Evolutionary conservation across 2,329 filamentous ascomycete genomes (phyloP), one percentile per base, ranked within the genome.

Genomic region (Nemania serpens): DNA sequence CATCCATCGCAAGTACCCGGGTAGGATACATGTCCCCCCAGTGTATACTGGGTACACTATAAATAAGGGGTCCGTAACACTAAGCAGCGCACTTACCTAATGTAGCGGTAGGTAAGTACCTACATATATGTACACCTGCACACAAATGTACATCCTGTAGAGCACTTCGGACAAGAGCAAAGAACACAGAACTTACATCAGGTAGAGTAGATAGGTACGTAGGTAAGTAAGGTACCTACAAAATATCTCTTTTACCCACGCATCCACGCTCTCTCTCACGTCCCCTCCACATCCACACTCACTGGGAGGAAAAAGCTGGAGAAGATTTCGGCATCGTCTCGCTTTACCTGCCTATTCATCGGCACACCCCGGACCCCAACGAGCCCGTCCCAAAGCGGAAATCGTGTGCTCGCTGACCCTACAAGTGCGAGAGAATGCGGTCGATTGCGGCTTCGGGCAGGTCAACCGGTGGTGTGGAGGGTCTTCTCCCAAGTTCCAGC

Each of bases 401-500:
- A 54, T 45, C 42, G 48, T 55, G 50, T 36, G 45, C 55, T 56
- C 33, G 51, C 41, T n/a, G 4, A 45, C 55, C 39, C 59, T 62
- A 62, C 59, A 62, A 62, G 15, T 39, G 36, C 36, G 55, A 29
- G 25, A 29, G 25, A 7, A 29, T 53, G 60, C 59, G 56, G 48
- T 60, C 60, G 34, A 50, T 58, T 45, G 60, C 59, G 54, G 54
- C 57, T 61, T 60, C 49, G 58, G 60, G 61, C 56, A 65, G 63
- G 61, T 63, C 54, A 56, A 25, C 57, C 45, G 49, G 45, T 58
- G 47, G 55, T 60, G 49, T 61, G 57, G 59, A 62, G 56, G 60
- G 63, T 51, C 55, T 55, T 42, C 52, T 61, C 50, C 47, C 58
- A 59, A 63, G 60, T 58, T 61, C 63, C 63, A 65, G 61, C 63